These are phyloP conservation scores for Cordia subcordata DNA, from an alignment of 257 asterid species.

Conservation along the genomic window DNA sequence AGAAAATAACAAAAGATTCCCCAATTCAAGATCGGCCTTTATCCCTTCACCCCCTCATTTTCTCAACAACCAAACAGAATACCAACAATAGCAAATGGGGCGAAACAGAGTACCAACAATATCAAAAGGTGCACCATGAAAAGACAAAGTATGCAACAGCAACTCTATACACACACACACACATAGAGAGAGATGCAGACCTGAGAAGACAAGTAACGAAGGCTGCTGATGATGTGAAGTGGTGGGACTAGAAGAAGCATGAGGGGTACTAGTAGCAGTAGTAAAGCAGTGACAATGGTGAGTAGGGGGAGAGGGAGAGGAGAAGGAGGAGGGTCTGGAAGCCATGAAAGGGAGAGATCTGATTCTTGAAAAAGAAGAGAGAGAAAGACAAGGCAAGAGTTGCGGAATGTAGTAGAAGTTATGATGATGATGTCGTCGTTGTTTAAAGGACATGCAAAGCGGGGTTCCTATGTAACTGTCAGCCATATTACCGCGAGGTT, in stretches of 20 bases:
- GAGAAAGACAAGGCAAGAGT: background rate
- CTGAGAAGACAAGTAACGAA: slow-evolving; percentile 84
- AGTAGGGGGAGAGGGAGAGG: slow-evolving; percentile 16
- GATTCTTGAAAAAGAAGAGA: slow-evolving; percentile 9
- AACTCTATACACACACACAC: no score
- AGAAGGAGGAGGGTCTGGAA: background rate
- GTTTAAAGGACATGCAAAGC: background rate
- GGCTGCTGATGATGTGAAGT: slow-evolving; percentile 46
- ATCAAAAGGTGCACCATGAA: background rate
- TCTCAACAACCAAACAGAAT: background rate
- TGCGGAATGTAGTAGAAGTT: no score
- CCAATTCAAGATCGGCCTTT: background rate
- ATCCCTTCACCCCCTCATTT: background rate
- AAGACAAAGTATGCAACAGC: background rate
- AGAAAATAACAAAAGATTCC: background rate
- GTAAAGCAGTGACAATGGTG: slow-evolving; percentile 21
- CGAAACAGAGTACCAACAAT: background rate
- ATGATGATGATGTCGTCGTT: no score
- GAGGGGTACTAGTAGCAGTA: slow-evolving; percentile 3
- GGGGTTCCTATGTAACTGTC: background rate
- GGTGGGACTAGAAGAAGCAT: slow-evolving; percentile 8
- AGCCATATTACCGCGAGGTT: background rate
- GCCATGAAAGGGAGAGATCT: slow-evolving; percentile 34
- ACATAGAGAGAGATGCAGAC: slow-evolving; percentile 21
- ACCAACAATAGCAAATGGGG: no score